Evolutionary conservation across 257 asterid species (phyloP).

Genomic region (Pogostemon cablin): DNA sequence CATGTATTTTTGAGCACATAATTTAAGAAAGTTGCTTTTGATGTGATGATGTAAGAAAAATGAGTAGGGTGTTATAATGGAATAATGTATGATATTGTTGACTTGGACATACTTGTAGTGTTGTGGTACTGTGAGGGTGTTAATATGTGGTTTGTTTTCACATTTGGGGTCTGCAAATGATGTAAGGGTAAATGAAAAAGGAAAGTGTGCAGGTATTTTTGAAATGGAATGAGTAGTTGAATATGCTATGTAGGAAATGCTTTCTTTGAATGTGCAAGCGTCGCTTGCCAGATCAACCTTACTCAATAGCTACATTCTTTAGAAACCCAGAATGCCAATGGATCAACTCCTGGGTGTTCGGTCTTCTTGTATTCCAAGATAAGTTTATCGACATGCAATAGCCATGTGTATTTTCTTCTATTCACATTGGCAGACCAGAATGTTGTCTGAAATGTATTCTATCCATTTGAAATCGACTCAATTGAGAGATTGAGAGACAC

Average conservation of each 20-base stretch:
- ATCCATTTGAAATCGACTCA: too few relatives aligned
- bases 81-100: too few relatives aligned
- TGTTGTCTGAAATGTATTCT: neutral
- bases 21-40: too few relatives aligned
- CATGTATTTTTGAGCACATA: too few relatives aligned
- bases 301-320: neutral
- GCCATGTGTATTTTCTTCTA: neutral
- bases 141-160: too few relatives aligned
- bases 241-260: neutral
- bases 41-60: too few relatives aligned
- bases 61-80: too few relatives aligned
- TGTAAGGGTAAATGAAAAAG: neutral
- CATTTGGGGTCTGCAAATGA: neutral
- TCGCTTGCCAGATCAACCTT: neutral
- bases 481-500: too few relatives aligned
- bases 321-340: constrained; percentile 7
- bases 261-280: neutral
- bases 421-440: constrained; percentile 1
- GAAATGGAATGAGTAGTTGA: neutral
- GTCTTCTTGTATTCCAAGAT: neutral
- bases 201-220: too few relatives aligned
- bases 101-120: too few relatives aligned
- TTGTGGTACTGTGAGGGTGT: too few relatives aligned
- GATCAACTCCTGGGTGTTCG: neutral
- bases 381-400: constrained; percentile 1